Base-by-base conservation (phyloP, 441 rosid species). In the Raphanus hybrid region DNA sequence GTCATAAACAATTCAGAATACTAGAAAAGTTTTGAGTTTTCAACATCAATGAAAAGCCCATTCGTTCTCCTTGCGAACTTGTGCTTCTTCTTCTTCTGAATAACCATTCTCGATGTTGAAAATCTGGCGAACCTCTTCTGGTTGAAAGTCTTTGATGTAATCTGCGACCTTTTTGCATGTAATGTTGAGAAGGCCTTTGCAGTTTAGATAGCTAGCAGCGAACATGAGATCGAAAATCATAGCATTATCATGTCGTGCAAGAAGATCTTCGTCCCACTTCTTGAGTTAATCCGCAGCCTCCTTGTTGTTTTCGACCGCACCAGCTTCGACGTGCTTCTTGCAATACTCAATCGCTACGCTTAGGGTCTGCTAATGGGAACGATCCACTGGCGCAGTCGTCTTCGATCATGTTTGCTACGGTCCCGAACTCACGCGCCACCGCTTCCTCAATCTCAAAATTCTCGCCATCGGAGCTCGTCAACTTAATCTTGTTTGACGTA, bases 21-120 rank as follows among this genome's bases (percentile, higher is more conserved):
- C 6, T 18, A 9, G 12, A 55, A 23, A 9, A 2, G 27, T 7
- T 16, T 16, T 2, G 50, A 16, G 23, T 23, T 58, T 58, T 1
- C 16, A 15, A 32, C 14, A 61, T 61, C 65, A 61, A 1, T 73
- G 69, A 65, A 85, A 85, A 45, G 88, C 86, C 88, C 87, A 87
- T 34, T 54, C 77, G 70, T 85, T 81, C 48, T 84, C 86, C 45
- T 80, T 70, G 1, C 90, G 86, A 60, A 82, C 43, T 6, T 27
- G 78, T 9, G 60, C 86, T 71, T 85, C 90, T 73, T 85, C 86
- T 12, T 79, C 88, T 0, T 62, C 57, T 0, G 85, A 60, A 64
- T 20, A 84, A 80, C 85, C 87, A 6, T 83, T 86, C 81, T 74
- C 55, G 14, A 86, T 78, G 54, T 69, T 69, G 70, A 86, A 86